phyloP scores from a whole-genome alignment of 768 basidiomycete genomes.

The Mycena belliarum region DNA sequence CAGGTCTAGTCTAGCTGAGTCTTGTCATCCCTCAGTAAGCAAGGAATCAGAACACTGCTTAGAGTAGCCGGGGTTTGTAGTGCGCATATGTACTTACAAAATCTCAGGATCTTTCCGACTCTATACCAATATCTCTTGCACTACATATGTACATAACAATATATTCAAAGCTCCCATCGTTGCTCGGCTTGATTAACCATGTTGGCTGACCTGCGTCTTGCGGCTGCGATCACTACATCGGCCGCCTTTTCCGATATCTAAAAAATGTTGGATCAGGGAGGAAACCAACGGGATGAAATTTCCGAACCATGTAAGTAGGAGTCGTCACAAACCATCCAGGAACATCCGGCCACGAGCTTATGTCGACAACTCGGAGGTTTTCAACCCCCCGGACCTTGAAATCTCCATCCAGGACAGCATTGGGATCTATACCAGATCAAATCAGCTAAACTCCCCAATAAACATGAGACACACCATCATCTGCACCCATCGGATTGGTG shows the following conservation, averaged over 20 bases:
- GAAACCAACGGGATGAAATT: background rate
- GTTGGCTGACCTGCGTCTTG: no score
- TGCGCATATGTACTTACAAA: no score
- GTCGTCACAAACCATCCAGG: conserved; percentile 35
- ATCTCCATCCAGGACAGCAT: conserved; percentile 31
- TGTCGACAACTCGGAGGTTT: conserved; percentile 33
- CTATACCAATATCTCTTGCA: no score
- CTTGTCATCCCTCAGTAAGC: no score
- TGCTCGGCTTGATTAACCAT: background rate
- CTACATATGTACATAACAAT: no score
- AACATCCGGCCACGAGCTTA: conserved; percentile 31
- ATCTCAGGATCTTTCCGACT: no score
- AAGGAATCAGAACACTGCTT: no score
- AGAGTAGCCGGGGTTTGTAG: no score
- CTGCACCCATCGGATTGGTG: conserved; percentile 29
- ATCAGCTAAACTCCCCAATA: background rate
- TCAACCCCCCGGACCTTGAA: conserved; percentile 33
- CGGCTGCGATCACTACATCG: background rate
- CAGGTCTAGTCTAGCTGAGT: no score
- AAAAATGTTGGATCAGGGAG: background rate
- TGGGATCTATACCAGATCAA: conserved; percentile 20
- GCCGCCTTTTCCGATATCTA: conserved; percentile 34
- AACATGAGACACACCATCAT: conserved; percentile 21
- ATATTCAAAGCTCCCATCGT: no score
- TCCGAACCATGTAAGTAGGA: conserved; percentile 32